phyloP scores from a whole-genome alignment of 306 rosid genomes.

The Casuarina cunninghamiana region DNA sequence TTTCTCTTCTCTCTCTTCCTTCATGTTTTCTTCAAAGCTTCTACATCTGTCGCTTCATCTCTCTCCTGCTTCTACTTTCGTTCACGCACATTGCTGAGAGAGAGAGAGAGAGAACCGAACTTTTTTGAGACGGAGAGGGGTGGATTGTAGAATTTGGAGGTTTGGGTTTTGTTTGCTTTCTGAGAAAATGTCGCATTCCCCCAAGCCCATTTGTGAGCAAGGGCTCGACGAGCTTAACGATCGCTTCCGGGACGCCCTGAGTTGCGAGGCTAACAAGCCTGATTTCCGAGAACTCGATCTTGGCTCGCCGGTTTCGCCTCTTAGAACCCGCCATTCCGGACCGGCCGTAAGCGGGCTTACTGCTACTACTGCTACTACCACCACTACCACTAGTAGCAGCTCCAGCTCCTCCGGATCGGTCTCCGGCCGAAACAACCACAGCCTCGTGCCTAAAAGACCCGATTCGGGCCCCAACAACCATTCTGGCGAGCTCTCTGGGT shows the following conservation, averaged over 20 bases:
- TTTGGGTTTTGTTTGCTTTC: slow-evolving; percentile 8
- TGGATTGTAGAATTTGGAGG: not conserved
- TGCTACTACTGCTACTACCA: slow-evolving; percentile 41
- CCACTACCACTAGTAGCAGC: slow-evolving; percentile 52
- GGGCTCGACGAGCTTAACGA: slow-evolving; percentile 47
- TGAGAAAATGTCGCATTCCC: slow-evolving; percentile 70
- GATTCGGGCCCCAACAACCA: slow-evolving; percentile 58
- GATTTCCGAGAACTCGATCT: slow-evolving; percentile 90
- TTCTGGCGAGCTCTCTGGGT: slow-evolving; percentile 93
- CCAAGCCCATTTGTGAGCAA: slow-evolving; percentile 52
- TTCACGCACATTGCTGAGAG: slow-evolving; percentile 45
- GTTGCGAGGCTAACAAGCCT: slow-evolving; percentile 72
- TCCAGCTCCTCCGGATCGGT: slow-evolving; percentile 92
- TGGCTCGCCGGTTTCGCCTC: slow-evolving; percentile 93
- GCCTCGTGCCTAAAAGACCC: slow-evolving; percentile 46
- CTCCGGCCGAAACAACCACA: slow-evolving; percentile 61
- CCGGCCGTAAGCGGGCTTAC: slow-evolving; percentile 31
- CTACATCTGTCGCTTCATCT: slow-evolving; percentile 21
- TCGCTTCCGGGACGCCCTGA: slow-evolving; percentile 62
- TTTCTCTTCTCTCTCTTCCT: slow-evolving; percentile 7
- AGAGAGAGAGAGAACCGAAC: slow-evolving; percentile 7
- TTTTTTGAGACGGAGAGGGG: not conserved
- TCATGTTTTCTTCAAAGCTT: slow-evolving; percentile 39
- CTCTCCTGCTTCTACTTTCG: slow-evolving; percentile 15
- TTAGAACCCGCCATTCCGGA: slow-evolving; percentile 51